Conservation (phyloP, 2,329 filamentous ascomycete genomes). For the Monilinia fructicola region DNA sequence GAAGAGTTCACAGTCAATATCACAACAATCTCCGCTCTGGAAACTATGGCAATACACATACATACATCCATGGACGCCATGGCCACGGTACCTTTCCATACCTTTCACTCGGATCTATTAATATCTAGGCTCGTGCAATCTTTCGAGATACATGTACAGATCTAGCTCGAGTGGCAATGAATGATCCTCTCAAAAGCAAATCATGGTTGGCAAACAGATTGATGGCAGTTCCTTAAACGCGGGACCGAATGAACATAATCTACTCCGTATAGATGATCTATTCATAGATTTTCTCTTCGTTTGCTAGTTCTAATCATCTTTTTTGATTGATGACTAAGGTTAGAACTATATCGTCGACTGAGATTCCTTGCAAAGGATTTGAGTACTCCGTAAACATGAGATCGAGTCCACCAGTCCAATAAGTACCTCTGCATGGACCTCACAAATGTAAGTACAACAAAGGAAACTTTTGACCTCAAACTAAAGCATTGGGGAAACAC, state of each 20-base stretch:
- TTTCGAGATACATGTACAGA: no score
- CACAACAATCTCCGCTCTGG: background rate
- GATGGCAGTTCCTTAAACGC: no score
- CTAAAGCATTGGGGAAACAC: constrained; percentile 43
- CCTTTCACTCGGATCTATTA: background rate
- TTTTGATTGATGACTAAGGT: background rate
- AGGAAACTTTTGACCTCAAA: constrained; percentile 46
- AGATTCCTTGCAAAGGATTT: constrained; percentile 39
- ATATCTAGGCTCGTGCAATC: background rate
- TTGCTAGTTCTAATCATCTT: background rate
- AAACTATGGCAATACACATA: background rate
- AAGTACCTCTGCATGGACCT: constrained; percentile 49
- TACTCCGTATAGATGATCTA: no score
- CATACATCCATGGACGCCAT: no score
- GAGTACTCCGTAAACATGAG: constrained; percentile 43
- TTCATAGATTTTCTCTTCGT: background rate
- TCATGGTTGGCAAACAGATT: background rate
- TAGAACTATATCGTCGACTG: no score
- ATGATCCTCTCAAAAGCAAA: background rate
- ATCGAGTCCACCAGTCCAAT: constrained; percentile 54
- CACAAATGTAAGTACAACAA: constrained; percentile 47
- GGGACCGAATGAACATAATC: background rate
- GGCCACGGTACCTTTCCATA: background rate
- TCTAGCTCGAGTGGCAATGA: background rate
- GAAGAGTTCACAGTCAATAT: background rate